These are phyloP conservation scores for Pseudogymnoascus sp. DNA, from an alignment of 2,329 filamentous ascomycete species.

Conservation along the genomic window DNA sequence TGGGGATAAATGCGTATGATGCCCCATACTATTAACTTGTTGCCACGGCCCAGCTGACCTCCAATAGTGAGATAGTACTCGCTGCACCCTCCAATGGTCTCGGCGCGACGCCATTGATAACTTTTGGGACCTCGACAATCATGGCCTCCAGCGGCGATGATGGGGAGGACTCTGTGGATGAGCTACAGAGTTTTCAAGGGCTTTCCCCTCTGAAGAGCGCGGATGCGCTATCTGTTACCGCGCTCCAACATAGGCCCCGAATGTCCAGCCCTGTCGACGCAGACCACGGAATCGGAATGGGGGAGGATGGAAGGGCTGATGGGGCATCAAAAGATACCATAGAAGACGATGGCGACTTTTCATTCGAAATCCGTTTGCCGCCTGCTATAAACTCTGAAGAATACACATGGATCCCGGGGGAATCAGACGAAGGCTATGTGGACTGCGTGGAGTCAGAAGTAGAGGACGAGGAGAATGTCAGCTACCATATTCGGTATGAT, in stretches of 20 bases:
- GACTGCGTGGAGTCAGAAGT: slow-evolving; percentile 24
- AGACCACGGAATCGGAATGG: not conserved
- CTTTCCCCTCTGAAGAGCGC: not conserved
- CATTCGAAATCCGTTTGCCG: not conserved
- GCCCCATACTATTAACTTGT: not conserved
- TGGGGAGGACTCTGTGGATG: slow-evolving; percentile 5
- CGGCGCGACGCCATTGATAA: not conserved
- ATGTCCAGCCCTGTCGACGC: not conserved
- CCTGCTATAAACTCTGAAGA: not conserved
- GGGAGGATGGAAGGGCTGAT: not conserved
- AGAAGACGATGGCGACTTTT: not conserved
- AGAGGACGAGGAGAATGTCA: slow-evolving; percentile 15
- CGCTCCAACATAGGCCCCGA: not conserved
- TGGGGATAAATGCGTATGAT: not conserved
- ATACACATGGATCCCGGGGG: not conserved
- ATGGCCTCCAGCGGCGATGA: not conserved
- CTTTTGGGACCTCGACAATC: not conserved
- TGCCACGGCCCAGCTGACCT: not conserved
- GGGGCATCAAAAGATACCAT: not conserved
- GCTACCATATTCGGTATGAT: slow-evolving; percentile 27
- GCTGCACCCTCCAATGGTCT: not conserved
- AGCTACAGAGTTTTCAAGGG: not conserved
- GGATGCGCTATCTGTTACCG: not conserved
- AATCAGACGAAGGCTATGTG: slow-evolving; percentile 24
- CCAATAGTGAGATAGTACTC: not conserved